Percentiles rank a stretch among this genome's conserved stretches.
Evolutionary conservation across 306 rosid species (phyloP).

Genomic region (Acacia melanoxylon): DNA sequence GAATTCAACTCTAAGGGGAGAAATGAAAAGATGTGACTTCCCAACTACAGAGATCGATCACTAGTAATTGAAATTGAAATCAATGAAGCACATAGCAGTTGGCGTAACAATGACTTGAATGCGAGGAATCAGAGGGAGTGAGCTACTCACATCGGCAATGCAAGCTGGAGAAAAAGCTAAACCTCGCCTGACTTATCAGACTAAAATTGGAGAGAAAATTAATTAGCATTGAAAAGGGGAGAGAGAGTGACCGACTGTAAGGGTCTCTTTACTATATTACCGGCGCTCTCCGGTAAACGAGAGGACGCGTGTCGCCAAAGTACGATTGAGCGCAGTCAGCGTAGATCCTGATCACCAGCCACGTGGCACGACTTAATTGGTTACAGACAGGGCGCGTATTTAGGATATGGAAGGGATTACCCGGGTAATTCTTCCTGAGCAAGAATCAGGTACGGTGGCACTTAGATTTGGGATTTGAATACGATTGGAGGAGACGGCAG

Average conservation of each 20-base stretch:
- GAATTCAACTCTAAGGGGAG: not conserved
- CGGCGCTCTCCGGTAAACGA: not conserved
- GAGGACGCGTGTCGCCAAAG: not conserved
- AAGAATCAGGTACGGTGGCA: not conserved
- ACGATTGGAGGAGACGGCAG: not conserved
- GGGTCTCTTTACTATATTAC: not conserved
- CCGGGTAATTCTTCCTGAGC: not conserved
- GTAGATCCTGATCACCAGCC: not conserved
- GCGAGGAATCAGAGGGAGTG: not conserved
- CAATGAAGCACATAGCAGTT: not conserved
- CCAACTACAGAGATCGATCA: conserved; percentile 41
- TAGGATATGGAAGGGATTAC: not conserved
- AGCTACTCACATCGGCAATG: conserved; percentile 51
- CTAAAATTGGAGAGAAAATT: conserved; percentile 15
- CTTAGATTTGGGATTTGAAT: not conserved
- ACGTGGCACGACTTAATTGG: conserved; percentile 15
- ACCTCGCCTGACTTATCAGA: conserved; percentile 14
- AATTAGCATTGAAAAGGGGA: not conserved
- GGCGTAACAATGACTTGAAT: not conserved
- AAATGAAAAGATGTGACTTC: not conserved
- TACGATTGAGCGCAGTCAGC: not conserved
- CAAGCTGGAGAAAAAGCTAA: conserved; percentile 40
- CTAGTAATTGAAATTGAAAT: not conserved
- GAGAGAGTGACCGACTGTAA: not conserved
- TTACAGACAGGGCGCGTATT: not conserved